Evolutionary conservation across 139 green algal species (phyloP).

Genomic region (Picocystis salinarum): DNA sequence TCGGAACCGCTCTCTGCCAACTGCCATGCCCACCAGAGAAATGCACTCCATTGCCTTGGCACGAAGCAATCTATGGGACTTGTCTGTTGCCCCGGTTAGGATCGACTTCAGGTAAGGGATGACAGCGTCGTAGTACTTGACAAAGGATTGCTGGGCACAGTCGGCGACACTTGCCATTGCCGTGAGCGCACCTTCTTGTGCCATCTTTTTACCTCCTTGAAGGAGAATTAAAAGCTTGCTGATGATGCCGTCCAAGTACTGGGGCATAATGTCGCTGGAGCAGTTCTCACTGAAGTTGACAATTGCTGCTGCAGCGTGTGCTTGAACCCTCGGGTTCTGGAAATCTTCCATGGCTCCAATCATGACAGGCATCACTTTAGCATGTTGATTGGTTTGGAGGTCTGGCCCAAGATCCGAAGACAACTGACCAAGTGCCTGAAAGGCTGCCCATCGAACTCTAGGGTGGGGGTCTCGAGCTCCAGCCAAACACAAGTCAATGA

Average conservation of each 20-base stretch:
- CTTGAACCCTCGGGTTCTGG: slow-evolving; percentile 68
- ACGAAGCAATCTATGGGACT: slow-evolving; percentile 60
- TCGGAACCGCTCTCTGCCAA: slow-evolving; percentile 78
- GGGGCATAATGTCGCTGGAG: slow-evolving; percentile 44
- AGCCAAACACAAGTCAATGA: slow-evolving; percentile 47
- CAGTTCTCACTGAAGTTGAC: slow-evolving; percentile 94
- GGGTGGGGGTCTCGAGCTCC: slow-evolving; percentile 22
- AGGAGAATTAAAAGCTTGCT: slow-evolving; percentile 64
- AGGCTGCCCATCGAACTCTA: slow-evolving; percentile 82
- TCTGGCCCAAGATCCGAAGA: slow-evolving; percentile 91
- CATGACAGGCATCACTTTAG: slow-evolving; percentile 22
- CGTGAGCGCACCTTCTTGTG: slow-evolving; percentile 83
- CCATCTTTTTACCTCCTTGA: slow-evolving; percentile 38
- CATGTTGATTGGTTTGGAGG: slow-evolving; percentile 49
- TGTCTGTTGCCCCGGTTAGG: slow-evolving; percentile 42
- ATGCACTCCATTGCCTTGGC: slow-evolving; percentile 95
- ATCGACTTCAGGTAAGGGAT: slow-evolving; percentile 83
- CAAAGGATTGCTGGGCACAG: slow-evolving; percentile 57
- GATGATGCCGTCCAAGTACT: slow-evolving; percentile 85
- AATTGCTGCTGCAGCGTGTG: slow-evolving; percentile 76
- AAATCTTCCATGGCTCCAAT: slow-evolving; percentile 77
- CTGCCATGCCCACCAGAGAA: slow-evolving; percentile 89
- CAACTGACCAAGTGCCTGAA: slow-evolving; percentile 90
- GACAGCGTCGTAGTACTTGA: slow-evolving; percentile 69
- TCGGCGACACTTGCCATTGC: slow-evolving; percentile 83